Evolutionary conservation across 2,329 filamentous ascomycete genomes (phyloP), one percentile per base, ranked within the genome.

Genomic region (Cordyceps farinosa): DNA sequence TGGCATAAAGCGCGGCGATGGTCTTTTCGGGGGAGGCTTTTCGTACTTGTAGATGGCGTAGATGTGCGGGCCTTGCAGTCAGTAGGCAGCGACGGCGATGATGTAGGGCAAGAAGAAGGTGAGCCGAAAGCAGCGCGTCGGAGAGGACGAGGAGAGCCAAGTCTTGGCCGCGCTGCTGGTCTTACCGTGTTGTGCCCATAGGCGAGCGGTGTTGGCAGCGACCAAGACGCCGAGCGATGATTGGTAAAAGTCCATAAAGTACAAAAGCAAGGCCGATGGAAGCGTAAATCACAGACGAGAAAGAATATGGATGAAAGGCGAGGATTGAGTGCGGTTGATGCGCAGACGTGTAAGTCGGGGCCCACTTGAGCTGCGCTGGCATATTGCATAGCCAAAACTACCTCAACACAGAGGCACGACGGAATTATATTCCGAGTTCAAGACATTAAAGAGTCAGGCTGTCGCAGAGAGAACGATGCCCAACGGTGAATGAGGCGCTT

Each of bases 41-140:
- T 81, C 78, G 67, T 82, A 78, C 71, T 79, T 82, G 73, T 82
- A 84, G 10, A 82, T 77, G 4, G 79, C 79, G 67, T 83, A 83
- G 48, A 82, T 79, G 59, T 82, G 79, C 5, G 80, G 79, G 1
- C 79, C 78, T 75, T 78, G 32, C 8, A 75, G 56, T 73, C 74
- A 75, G 55, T 75, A 73, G 9, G 72, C 73, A 2, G 70, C 73
- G 8, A 73, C 71, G 0, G 73, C 73, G 5, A 75, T 53, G 6
- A 17, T 53, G 36, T 61, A 61, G 3, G 57, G 57, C 1, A 61
- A 13, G 15, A 52, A 61, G 15, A 61, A 61, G 13, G 57, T 53
- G 27, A 61, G 57, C 13, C 53, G 47, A 34, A 61, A 61, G 47
- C 36, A 40, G 48, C 48, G 48, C 8, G 27, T 13, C 4, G 57